Evolutionary conservation across 495 filamentous ascomycete genomes (phyloP).

Genomic region (Penicillium chermesinum): DNA sequence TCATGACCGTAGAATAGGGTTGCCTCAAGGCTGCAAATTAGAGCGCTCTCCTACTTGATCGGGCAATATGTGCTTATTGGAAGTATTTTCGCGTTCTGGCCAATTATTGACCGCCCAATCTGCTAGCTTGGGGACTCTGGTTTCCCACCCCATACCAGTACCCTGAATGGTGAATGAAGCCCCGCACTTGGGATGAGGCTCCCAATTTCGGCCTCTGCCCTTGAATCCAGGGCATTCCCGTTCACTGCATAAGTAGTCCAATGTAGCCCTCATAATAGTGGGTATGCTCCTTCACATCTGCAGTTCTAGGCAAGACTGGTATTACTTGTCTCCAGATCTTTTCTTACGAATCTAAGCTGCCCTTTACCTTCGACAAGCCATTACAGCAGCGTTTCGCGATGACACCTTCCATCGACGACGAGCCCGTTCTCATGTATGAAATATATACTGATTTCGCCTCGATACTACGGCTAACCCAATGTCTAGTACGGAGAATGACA

Average conservation of each 20-base stretch:
- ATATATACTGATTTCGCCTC: neutral
- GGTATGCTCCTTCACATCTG: neutral
- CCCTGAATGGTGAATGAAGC: neutral
- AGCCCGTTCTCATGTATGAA: neutral
- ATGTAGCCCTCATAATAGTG: neutral
- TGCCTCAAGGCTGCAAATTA: neutral
- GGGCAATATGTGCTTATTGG: neutral
- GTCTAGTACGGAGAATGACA: neutral
- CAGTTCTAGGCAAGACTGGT: no score
- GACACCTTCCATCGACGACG: neutral
- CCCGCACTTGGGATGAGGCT: neutral
- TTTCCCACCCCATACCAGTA: no score
- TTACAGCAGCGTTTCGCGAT: neutral
- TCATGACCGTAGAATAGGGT: neutral
- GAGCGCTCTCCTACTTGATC: neutral
- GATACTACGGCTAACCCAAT: neutral
- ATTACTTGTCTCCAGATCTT: no score
- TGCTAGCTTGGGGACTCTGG: neutral
- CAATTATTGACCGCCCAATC: neutral
- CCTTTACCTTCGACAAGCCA: no score
- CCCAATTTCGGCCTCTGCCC: neutral
- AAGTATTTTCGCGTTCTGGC: neutral
- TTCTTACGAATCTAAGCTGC: no score
- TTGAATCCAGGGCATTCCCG: neutral
- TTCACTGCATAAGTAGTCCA: no score